phyloP scores from a whole-genome alignment of 1,284 basidiomycete species.

The Fomitopsis palustris region DNA sequence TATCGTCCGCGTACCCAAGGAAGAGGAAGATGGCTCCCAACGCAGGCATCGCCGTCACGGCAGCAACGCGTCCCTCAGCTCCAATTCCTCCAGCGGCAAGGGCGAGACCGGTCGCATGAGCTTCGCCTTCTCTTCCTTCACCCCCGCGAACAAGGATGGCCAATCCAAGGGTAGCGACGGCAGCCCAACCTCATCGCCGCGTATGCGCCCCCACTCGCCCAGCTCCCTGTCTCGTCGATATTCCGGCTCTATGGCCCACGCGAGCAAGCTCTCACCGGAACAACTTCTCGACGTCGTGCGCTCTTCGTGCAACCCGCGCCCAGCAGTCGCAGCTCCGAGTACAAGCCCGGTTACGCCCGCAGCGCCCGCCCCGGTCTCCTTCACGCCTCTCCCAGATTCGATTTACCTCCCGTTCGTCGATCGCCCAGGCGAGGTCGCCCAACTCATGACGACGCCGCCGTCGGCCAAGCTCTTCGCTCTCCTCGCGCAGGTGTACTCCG shows the following conservation, averaged over 20 bases:
- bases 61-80: conserved; percentile 31
- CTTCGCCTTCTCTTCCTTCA: conserved; percentile 65
- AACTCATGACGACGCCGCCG: conserved; percentile 57
- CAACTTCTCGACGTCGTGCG: conserved; percentile 67
- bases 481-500: conserved; percentile 63
- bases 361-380: conserved; percentile 44
- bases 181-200: conserved; percentile 25
- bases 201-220: conserved; percentile 25
- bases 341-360: conserved; percentile 15
- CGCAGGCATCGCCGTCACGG: conserved; percentile 31
- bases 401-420: conserved; percentile 77
- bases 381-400: conserved; percentile 66
- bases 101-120: conserved; percentile 43
- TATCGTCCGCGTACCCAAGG: conserved; percentile 60
- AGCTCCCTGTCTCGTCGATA: conserved; percentile 19
- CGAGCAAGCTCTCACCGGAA: conserved; percentile 49
- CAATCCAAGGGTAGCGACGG: conserved; percentile 17
- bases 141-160: conserved; percentile 18
- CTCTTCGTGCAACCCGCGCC: conserved; percentile 48
- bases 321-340: conserved; percentile 9
- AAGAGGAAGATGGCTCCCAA: conserved; percentile 20
- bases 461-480: conserved; percentile 66
- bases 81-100: conserved; percentile 24
- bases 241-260: conserved; percentile 20
- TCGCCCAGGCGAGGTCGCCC: conserved; percentile 60